Evolutionary conservation across 108 stramenopile species (phyloP).

Genomic region (Cylindrotheca fusiformis): DNA sequence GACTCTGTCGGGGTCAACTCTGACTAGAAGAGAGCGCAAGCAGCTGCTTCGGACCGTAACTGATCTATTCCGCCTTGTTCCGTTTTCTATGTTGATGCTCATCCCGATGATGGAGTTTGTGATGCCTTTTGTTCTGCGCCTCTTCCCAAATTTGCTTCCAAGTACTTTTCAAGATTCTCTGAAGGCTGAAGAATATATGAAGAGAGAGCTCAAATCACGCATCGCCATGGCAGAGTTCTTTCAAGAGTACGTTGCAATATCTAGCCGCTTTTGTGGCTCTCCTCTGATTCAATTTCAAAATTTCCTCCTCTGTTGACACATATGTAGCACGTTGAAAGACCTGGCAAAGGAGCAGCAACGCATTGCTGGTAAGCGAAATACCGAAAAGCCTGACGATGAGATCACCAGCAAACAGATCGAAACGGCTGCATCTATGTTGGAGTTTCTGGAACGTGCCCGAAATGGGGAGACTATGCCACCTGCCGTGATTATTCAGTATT

Average conservation of each 20-base stretch:
- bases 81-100: conserved; percentile 93
- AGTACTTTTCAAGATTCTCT: conserved; percentile 96
- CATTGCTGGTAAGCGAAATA: conserved; percentile 43
- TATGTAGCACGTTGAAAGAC: conserved; percentile 78
- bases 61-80: conserved; percentile 97
- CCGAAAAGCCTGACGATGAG: conserved; percentile 30
- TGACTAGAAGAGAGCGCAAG: conserved; percentile 95
- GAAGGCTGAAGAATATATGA: conserved; percentile 97
- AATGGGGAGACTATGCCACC: conserved; percentile 85
- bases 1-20: conserved; percentile 74
- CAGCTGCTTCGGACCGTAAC: conserved; percentile 94
- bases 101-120: conserved; percentile 99
- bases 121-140: conserved; percentile 92
- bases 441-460: conserved; percentile 90
- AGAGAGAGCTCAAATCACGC: conserved; percentile 90
- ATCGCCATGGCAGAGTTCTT: conserved; percentile 97
- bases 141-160: conserved; percentile 99
- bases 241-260: conserved; percentile 95
- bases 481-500: conserved; percentile 82
- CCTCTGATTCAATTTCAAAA: neutral
- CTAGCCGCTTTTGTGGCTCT: too few relatives aligned
- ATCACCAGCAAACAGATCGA: conserved; percentile 65
- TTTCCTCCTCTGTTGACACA: conserved; percentile 6
- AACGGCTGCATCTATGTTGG: conserved; percentile 74
- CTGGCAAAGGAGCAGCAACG: conserved; percentile 87